Conservation (phyloP, 352 stramenopile genomes). For the Phytophthora fragariaefolia region DNA sequence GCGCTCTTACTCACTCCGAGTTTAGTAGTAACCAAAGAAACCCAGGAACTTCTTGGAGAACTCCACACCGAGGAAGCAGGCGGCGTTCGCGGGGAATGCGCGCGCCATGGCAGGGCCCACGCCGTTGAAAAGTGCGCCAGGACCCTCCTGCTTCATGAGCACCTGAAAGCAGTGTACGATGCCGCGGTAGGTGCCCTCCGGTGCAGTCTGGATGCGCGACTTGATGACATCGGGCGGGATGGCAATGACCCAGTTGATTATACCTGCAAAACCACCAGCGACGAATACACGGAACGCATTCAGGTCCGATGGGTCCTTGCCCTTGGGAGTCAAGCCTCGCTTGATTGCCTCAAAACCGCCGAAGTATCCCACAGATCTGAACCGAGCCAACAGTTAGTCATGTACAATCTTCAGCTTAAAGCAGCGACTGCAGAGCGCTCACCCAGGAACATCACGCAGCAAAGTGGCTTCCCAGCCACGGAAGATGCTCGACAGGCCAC, state of each 20-base stretch:
- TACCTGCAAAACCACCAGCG: conserved; percentile 94
- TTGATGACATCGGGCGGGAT: conserved; percentile 98
- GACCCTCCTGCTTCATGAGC: conserved; percentile 95
- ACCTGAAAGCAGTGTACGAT: conserved; percentile 93
- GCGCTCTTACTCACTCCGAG: conserved; percentile 9
- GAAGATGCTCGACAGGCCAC: conserved; percentile 94
- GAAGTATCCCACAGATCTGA: conserved; percentile 95
- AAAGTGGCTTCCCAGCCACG: conserved; percentile 95
- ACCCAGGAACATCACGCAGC: conserved; percentile 94
- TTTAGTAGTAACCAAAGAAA: conserved; percentile 80
- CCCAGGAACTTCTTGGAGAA: conserved; percentile 88
- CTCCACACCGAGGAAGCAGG: conserved; percentile 94
- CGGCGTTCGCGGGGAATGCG: conserved; percentile 96
- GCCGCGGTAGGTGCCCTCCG: conserved; percentile 94
- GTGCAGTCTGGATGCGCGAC: conserved; percentile 95
- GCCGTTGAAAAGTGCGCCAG: conserved; percentile 93
- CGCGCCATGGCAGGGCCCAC: conserved; percentile 94
- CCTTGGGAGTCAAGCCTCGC: conserved; percentile 79
- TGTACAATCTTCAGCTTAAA: conserved; percentile 30
- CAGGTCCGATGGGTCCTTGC: conserved; percentile 83
- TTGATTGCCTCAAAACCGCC: conserved; percentile 95
- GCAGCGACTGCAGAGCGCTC: conserved; percentile 33
- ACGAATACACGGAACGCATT: conserved; percentile 92
- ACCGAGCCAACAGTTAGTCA: conserved; percentile 15
- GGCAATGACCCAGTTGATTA: conserved; percentile 95